Evolutionary conservation across 805 yeast species (phyloP).

Genomic region (Wickerhamiella qilinensis): DNA sequence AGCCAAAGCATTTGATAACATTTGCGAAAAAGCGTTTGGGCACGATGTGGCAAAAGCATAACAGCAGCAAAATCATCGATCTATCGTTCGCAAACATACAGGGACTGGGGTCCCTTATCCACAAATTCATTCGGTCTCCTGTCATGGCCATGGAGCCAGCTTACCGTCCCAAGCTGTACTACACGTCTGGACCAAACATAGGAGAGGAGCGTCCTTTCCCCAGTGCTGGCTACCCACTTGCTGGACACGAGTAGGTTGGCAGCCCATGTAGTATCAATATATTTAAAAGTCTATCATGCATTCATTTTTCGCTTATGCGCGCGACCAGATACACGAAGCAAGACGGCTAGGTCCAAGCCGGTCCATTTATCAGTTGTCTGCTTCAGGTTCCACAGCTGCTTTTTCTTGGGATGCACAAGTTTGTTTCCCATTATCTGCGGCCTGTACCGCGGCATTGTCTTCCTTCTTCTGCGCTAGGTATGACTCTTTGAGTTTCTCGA

Average conservation of each 20-base stretch:
- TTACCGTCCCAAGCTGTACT: slow-evolving; percentile 33
- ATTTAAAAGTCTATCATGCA: not conserved
- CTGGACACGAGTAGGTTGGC: no score
- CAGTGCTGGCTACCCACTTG: not conserved
- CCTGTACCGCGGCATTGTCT: not conserved
- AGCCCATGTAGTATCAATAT: no score
- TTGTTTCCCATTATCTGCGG: no score
- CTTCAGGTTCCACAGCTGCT: no score
- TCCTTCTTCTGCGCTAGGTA: slow-evolving; percentile 1
- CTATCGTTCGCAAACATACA: slow-evolving; percentile 37
- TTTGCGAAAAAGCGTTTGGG: slow-evolving; percentile 33
- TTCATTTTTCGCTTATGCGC: not conserved
- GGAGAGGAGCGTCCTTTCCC: slow-evolving; percentile 32
- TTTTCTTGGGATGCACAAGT: no score
- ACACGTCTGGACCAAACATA: slow-evolving; percentile 27
- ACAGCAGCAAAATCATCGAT: slow-evolving; percentile 35
- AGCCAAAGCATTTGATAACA: slow-evolving; percentile 28
- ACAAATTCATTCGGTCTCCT: slow-evolving; percentile 33
- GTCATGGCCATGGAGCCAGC: slow-evolving; percentile 33
- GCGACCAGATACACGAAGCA: no score
- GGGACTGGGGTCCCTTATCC: slow-evolving; percentile 29
- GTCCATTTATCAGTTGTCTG: no score
- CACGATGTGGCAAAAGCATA: slow-evolving; percentile 31
- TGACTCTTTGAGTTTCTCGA: slow-evolving; percentile 8
- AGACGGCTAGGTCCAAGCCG: no score